Conservation (phyloP, 768 basidiomycete genomes). For the Termitomyces sp. region DNA sequence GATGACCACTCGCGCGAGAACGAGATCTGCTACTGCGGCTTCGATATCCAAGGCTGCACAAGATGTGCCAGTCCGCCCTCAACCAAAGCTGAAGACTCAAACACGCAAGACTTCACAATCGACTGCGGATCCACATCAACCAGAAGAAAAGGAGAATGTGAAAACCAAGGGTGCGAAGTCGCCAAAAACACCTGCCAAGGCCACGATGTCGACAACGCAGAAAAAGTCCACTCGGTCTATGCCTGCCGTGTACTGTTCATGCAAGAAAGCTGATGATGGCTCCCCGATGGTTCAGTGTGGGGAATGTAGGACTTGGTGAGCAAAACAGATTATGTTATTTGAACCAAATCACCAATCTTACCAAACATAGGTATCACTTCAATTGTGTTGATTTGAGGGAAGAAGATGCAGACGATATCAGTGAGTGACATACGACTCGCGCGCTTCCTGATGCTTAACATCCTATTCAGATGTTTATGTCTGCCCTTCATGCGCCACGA, state of each 20-base stretch:
- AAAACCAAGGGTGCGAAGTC: slow-evolving; percentile 13
- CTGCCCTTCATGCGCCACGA: slow-evolving; percentile 49
- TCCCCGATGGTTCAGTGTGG: slow-evolving; percentile 79
- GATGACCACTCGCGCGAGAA: slow-evolving; percentile 47
- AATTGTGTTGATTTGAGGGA: slow-evolving; percentile 64
- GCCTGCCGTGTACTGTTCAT: slow-evolving; percentile 49
- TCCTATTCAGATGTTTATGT: slow-evolving; percentile 50
- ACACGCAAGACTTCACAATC: slow-evolving; percentile 12
- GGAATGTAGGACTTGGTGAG: slow-evolving; percentile 67
- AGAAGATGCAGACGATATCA: slow-evolving; percentile 71
- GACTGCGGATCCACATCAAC: slow-evolving; percentile 12
- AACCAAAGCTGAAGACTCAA: slow-evolving; percentile 14
- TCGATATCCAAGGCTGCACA: slow-evolving; percentile 15
- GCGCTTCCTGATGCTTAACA: not conserved
- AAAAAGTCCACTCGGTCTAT: slow-evolving; percentile 7
- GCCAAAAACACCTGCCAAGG: slow-evolving; percentile 12
- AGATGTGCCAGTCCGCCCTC: slow-evolving; percentile 8
- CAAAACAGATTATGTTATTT: not conserved
- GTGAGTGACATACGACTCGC: slow-evolving; percentile 41
- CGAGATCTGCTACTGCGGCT: slow-evolving; percentile 29
- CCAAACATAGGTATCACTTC: slow-evolving; percentile 73
- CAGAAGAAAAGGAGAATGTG: slow-evolving; percentile 27
- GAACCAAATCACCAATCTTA: slow-evolving; percentile 4
- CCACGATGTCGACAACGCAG: not conserved
- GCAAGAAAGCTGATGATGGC: slow-evolving; percentile 69